A percentile compares a stretch with the other conserved stretches of the same genome.
Evolutionary conservation across 2,329 filamentous ascomycete species (phyloP).

Genomic region (Penicillium griseofulvum): DNA sequence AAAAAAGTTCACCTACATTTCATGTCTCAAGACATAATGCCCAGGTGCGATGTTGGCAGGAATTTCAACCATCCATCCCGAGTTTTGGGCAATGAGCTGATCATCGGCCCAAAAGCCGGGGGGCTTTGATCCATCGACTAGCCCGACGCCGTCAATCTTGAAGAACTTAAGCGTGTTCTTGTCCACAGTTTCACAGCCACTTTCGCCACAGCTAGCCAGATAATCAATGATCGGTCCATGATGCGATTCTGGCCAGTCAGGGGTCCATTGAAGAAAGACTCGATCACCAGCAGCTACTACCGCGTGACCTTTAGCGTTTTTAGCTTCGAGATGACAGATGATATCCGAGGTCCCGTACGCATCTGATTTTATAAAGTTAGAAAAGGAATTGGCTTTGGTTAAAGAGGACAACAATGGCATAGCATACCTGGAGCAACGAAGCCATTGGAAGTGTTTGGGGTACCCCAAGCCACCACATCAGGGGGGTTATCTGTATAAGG

Average conservation of each 20-base stretch:
- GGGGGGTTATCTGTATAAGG: constrained; percentile 36
- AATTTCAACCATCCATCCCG: constrained; percentile 47
- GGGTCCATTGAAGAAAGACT: constrained; percentile 59
- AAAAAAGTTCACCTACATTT: constrained; percentile 30
- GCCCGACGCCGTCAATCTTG: constrained; percentile 60
- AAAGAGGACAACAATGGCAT: neutral
- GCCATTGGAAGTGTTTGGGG: constrained; percentile 51
- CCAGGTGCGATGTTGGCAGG: constrained; percentile 47
- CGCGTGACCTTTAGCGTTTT: constrained; percentile 49
- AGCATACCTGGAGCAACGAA: constrained; percentile 46
- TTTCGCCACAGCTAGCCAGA: constrained; percentile 55
- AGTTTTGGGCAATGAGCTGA: constrained; percentile 50
- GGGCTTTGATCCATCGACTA: constrained; percentile 43
- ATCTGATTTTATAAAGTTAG: constrained; percentile 4
- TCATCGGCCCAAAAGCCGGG: constrained; percentile 57
- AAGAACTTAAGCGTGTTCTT: constrained; percentile 56
- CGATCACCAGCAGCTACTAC: constrained; percentile 58
- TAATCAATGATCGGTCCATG: constrained; percentile 63
- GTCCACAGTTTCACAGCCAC: constrained; percentile 54
- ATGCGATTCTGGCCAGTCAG: constrained; percentile 61
- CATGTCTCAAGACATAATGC: constrained; percentile 53
- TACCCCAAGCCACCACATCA: constrained; percentile 54
- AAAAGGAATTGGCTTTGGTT: neutral
- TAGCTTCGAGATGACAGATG: constrained; percentile 59
- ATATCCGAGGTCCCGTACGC: constrained; percentile 53